Evolutionary conservation across 768 basidiomycete species (phyloP), one percentile per base, ranked within the genome.

Genomic region (Gymnopilus dilepis): DNA sequence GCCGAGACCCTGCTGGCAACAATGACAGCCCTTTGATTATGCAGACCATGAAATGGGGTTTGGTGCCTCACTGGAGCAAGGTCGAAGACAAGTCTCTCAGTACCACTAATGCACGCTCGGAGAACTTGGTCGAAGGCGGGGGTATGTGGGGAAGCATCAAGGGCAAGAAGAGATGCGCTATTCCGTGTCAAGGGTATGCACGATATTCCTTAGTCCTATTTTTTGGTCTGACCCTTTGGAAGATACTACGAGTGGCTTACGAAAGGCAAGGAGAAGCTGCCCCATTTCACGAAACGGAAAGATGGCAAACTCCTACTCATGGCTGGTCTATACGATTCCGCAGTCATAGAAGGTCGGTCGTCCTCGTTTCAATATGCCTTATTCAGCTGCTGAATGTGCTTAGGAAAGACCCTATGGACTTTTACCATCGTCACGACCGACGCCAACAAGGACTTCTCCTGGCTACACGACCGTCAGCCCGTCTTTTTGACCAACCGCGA

Each of bases 201-300:
- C 12, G 58, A 15, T 22, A 11, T 13, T n/a, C 15, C 24, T 21
- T 48, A 40, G 54, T 21, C 59, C 33, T n/a, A 4, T 26, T 34
- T 3, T 13, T 11, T 7, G n/a, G 3, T 28, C 28, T 28, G 31
- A 15, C 17, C 12, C 5, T 6, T 9, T 4, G 7, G 2, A 62
- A 94, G 94, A 30, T 97, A 97, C 73, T 98, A 94, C 71, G 97
- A 99, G 74, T 98, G 97, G 97, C 81, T 93, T 41, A 90, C 87
- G 59, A 93, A 90, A 72, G 91, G 89, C 54, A 91, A 88, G 69
- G 80, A 85, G 41, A 91, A 91, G 66, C 69, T 92, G 1, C 94
- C 96, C 0, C 87, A 97, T 71, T 95, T 94, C 67, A 88, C 85
- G 37, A 91, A 88, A 68, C 86, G 83, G 42, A 82, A 84, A 43